Evolutionary conservation across 2,329 filamentous ascomycete species (phyloP).

Genomic region (Pseudophaeomoniella oleicola): DNA sequence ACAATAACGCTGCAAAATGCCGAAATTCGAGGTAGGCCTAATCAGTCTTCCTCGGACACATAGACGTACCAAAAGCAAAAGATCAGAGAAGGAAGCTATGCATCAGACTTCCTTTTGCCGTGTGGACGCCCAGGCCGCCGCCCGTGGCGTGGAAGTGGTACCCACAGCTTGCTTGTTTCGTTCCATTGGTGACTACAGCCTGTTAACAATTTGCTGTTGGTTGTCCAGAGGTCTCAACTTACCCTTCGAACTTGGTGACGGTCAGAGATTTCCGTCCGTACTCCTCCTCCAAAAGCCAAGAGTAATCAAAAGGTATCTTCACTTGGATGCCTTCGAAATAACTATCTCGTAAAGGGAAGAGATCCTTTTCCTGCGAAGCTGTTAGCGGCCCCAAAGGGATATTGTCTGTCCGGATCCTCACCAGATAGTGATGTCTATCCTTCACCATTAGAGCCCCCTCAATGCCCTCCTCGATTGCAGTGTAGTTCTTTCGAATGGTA

Average conservation of each 20-base stretch:
- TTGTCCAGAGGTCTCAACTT: constrained; percentile 4
- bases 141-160: constrained; percentile 4
- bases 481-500: constrained; percentile 33
- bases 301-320: constrained; percentile 43
- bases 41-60: too few relatives aligned
- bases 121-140: not conserved
- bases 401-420: constrained; percentile 10
- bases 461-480: constrained; percentile 21
- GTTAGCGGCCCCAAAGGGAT: constrained; percentile 1
- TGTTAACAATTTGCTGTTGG: too few relatives aligned
- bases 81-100: too few relatives aligned
- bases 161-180: constrained; percentile 10
- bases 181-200: constrained; percentile 9
- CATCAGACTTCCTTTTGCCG: not conserved
- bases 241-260: constrained; percentile 29
- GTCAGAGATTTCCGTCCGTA: constrained; percentile 37
- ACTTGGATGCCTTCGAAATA: constrained; percentile 38
- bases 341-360: constrained; percentile 42
- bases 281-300: constrained; percentile 37
- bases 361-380: constrained; percentile 26
- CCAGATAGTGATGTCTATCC: constrained; percentile 38
- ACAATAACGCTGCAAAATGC: too few relatives aligned
- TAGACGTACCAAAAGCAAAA: too few relatives aligned
- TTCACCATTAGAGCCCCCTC: constrained; percentile 38
- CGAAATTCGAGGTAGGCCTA: too few relatives aligned